Base-by-base conservation (phyloP, 2,329 filamentous ascomycete genomes). In the Hyphodiscus sp. region DNA sequence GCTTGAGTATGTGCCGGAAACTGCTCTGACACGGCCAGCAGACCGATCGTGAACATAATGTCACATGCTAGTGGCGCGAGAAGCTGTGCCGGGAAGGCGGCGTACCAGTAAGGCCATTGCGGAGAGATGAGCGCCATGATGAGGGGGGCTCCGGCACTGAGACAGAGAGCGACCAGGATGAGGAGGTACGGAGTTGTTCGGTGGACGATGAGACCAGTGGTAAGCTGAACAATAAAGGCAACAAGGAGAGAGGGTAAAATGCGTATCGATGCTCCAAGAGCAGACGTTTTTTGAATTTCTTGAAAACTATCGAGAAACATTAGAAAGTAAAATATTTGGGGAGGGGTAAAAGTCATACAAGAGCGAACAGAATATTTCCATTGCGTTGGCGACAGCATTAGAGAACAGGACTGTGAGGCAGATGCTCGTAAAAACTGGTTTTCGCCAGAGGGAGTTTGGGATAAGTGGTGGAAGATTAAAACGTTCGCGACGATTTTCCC, bases 361-460 rank as follows among this genome's bases (percentile, higher is more conserved):
- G 4, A 80, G 64, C 60, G 72, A 76, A 18, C 69, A 63, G 47
- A 76, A 76, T 0, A 74, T 65, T 58, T 80, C 77, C 59, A 77
- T 70, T 0, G 69, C 69, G 46, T 77, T 75, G 6, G 75, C 55
- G 0, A 76, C 73, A 0, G 72, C 75, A 53, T 68, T 75, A 0
- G 75, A 71, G 3, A 80, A 56, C 4, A 75, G 63, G 1, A 80
- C 70, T 4, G 72, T 76, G 2, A 76, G 59, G 60, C 82, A 85
- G 19, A 81, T 75, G 23, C 69, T 73, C 0, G 78, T 75, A 60
- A 85, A 86, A 2, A 76, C 67, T 0, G 67, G 64, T 45, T 81
- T 83, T n/a, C 68, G 73, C 82, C 82, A 86, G 0, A 86, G 67
- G 0, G 74, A 76, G 63, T 85, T 85, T 0, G 82, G 82, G 20